Conservation (phyloP, 805 yeast genomes). For the Candida loeiensis region DNA sequence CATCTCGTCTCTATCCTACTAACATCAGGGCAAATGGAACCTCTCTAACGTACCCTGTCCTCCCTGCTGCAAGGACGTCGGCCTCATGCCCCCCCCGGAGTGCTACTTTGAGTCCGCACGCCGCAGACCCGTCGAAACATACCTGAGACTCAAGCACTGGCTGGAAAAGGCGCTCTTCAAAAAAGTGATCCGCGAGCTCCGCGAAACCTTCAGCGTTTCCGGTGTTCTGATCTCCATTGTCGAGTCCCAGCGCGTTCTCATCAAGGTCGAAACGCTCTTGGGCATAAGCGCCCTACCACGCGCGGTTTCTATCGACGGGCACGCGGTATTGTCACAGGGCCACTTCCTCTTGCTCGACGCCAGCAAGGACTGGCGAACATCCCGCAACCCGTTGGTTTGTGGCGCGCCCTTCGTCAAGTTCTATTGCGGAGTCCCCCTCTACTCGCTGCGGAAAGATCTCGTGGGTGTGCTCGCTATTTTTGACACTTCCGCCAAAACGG, state of each 20-base stretch:
- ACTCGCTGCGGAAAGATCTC: slow-evolving; percentile 33
- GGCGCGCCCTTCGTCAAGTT: slow-evolving; percentile 58
- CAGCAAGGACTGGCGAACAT: slow-evolving; percentile 66
- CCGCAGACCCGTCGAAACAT: slow-evolving; percentile 40
- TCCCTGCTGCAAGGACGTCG: slow-evolving; percentile 41
- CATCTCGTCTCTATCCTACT: background rate
- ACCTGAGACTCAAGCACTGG: slow-evolving; percentile 48
- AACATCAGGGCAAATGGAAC: slow-evolving; percentile 48
- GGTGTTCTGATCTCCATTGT: slow-evolving; percentile 63
- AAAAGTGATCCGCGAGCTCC: slow-evolving; percentile 33
- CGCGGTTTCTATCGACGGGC: slow-evolving; percentile 61
- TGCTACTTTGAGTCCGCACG: slow-evolving; percentile 49
- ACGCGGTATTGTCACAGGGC: slow-evolving; percentile 57
- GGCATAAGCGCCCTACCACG: slow-evolving; percentile 52
- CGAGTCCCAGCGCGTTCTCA: slow-evolving; percentile 43
- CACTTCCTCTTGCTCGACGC: slow-evolving; percentile 58
- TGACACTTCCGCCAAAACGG: slow-evolving; percentile 43
- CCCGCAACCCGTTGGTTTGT: slow-evolving; percentile 58
- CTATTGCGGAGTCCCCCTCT: slow-evolving; percentile 63
- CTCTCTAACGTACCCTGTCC: slow-evolving; percentile 56
- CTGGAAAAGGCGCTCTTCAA: slow-evolving; percentile 33
- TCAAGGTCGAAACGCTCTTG: slow-evolving; percentile 48
- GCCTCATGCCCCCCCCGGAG: slow-evolving; percentile 59
- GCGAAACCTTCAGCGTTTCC: slow-evolving; percentile 40
- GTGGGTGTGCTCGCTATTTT: slow-evolving; percentile 61